These are phyloP conservation scores for Guadua angustifolia DNA, from an alignment of 176 grass and related monocot genomes.

Conservation along the genomic window DNA sequence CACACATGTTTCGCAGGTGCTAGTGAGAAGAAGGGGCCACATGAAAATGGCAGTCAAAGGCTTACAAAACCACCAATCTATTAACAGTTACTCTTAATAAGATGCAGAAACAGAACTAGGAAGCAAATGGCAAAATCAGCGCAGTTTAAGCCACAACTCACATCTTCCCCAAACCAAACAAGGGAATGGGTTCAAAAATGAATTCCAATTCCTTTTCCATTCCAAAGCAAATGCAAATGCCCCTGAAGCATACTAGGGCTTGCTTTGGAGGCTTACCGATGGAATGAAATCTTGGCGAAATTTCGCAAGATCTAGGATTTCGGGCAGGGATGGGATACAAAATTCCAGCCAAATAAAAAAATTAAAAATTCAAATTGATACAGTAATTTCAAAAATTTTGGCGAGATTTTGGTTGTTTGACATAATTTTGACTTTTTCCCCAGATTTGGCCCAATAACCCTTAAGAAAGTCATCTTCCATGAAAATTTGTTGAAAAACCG, in stretches of 20 bases:
- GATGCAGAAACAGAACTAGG: not conserved
- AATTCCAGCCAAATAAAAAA: too few species aligned
- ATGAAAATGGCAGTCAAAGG: not conserved
- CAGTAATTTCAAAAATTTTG: too few species aligned
- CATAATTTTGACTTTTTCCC: too few species aligned
- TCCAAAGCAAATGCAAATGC: not conserved
- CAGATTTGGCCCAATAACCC: too few species aligned
- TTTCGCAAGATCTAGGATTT: too few species aligned
- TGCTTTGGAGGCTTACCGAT: not conserved
- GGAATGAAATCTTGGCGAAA: too few species aligned
- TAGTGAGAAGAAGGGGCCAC: not conserved
- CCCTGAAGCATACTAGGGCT: not conserved
- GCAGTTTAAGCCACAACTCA: not conserved
- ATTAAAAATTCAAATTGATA: too few species aligned
- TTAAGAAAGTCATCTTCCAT: too few species aligned
- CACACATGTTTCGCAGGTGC: not conserved
- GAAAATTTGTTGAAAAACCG: too few species aligned
- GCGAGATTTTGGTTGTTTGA: too few species aligned
- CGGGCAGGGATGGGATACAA: too few species aligned
- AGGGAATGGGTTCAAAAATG: not conserved
- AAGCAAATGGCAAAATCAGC: not conserved
- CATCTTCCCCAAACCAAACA: conserved; percentile 3
- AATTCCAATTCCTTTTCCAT: conserved; percentile 13
- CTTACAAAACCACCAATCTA: not conserved
- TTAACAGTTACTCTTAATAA: not conserved